Evolutionary conservation across 2,329 filamentous ascomycete species (phyloP), one percentile per base, ranked within the genome.

Genomic region (Chaetomium sp.): DNA sequence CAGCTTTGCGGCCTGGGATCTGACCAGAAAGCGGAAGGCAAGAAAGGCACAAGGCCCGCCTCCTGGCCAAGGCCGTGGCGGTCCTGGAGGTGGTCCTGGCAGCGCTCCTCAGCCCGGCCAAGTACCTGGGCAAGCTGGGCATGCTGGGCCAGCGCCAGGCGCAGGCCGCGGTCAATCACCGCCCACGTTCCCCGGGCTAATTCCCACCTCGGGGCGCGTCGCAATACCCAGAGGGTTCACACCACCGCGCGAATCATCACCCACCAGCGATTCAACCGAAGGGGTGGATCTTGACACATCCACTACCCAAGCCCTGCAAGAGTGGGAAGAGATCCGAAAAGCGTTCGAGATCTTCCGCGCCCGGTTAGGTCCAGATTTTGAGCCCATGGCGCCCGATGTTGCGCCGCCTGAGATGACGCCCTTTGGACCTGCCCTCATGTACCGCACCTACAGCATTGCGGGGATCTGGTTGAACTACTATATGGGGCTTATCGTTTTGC

Each of bases 381-480:
- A 87, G 59, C 86, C 89, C 1, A 72, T 97, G 19, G 80, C 82
- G 2, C 74, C 84, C 2, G 89, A 94, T 59, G 82, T 84, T 53
- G 77, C 74, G 42, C 76, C 79, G 55, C 71, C 83, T 52, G 77
- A 84, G 48, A 70, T 80, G 59, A 86, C 90, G 1, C 90, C 92
- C 0, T 99, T 96, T 66, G 92, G 94, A 0, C 80, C 83, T 2
- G 87, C 89, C 0, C 73, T 91, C 6, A 84, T 90, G 61, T 96
- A 95, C 67, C 82, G 89, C 35, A 92, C 88, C 1, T 92, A 90
- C 68, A 86, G 87, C n/a, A 87, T 97, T 60, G 89, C 88, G 2
- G 87, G 89, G 37, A 78, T 96, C 27, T 96, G 91, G 89, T 84
- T 88, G 67, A 87, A 91, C 61, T 91, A 89, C 69, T 88, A 95